Base-by-base conservation (phyloP, 768 basidiomycete species). In the Austroboletus eburneus region DNA sequence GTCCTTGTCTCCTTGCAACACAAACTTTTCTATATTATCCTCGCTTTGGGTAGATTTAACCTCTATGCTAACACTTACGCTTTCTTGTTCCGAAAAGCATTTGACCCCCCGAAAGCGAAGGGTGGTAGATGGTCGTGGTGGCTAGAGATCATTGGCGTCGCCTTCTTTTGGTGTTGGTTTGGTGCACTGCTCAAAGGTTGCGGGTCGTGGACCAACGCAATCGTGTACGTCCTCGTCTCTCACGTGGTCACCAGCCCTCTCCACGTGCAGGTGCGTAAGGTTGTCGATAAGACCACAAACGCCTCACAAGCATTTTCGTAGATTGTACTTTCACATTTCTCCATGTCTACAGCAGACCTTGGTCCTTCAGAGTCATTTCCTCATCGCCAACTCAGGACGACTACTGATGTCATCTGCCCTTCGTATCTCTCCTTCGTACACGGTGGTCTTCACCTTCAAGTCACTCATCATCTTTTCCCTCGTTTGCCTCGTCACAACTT, bases 251-350 rank as follows among this genome's bases (percentile, higher is more conserved):
- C 95, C 6, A 90, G 90, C 58, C 96, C 96, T 5, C 74, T 99
- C 20, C 96, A 99, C 61, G 80, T 98, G 25, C 96, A 97, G 80
- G 95, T 88, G 57, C 47, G 74, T 69, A 36, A 43, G 18, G 37
- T 52, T 24, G 24, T 9, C 1, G n/a, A 22, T 20, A 14, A 22
- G 21, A 18, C 20, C 12, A 4, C 9, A 43, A 29, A 3, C 20
- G 16, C 16, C 42, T 61, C 34, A 61, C 54, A 24, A 8, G 2
- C 29, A 17, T 35, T 25, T 37, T 24, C 21, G 16, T 56, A 87
- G 85, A 98, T 99, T 57, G 94, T 97, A 2, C 80, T 98, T 22
- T 99, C 96, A 8, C 96, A 99, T 72, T 99, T 94, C 65, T 86
- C 91, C 40, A 91, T 93, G 73, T 92, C 95, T 12, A 94, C 93